Conservation (phyloP, 2,329 filamentous ascomycete species). For the Claviceps sp. region DNA sequence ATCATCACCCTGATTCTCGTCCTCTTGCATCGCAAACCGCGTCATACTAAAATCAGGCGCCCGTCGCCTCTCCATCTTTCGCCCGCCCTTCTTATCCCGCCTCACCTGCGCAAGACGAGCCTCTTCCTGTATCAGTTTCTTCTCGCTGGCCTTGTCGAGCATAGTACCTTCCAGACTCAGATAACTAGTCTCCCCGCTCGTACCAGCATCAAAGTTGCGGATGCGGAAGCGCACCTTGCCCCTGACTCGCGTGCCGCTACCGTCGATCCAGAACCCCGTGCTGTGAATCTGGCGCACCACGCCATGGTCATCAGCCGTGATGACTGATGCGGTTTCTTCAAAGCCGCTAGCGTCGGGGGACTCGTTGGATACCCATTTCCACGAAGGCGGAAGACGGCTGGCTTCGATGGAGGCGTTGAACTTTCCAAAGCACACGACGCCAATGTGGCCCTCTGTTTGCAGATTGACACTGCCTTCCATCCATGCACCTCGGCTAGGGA, state of each 20-base stretch:
- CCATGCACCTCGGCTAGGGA: constrained; percentile 57
- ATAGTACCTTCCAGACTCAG: constrained; percentile 83
- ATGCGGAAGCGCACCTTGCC: constrained; percentile 66
- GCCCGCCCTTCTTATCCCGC: constrained; percentile 21
- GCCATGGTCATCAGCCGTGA: constrained; percentile 35
- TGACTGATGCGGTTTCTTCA: constrained; percentile 28
- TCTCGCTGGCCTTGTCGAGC: constrained; percentile 55
- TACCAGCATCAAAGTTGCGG: constrained; percentile 69
- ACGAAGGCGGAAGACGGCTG: constrained; percentile 58
- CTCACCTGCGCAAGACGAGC: constrained; percentile 27
- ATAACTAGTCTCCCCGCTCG: constrained; percentile 63
- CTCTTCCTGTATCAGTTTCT: constrained; percentile 31
- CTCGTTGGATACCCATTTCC: constrained; percentile 62
- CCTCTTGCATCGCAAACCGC: constrained; percentile 34
- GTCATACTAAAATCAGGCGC: constrained; percentile 45
- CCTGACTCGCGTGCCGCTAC: constrained; percentile 52
- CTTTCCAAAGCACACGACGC: constrained; percentile 76
- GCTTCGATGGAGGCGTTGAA: constrained; percentile 84
- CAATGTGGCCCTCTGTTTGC: constrained; percentile 79
- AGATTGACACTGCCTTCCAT: constrained; percentile 75
- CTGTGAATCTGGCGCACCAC: constrained; percentile 38
- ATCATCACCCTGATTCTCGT: constrained; percentile 16
- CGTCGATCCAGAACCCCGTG: constrained; percentile 65
- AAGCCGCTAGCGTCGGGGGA: constrained; percentile 24
- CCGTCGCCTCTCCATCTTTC: constrained; percentile 19